Evolutionary conservation across 306 rosid species (phyloP).

Genomic region (Acmispon strigosus): DNA sequence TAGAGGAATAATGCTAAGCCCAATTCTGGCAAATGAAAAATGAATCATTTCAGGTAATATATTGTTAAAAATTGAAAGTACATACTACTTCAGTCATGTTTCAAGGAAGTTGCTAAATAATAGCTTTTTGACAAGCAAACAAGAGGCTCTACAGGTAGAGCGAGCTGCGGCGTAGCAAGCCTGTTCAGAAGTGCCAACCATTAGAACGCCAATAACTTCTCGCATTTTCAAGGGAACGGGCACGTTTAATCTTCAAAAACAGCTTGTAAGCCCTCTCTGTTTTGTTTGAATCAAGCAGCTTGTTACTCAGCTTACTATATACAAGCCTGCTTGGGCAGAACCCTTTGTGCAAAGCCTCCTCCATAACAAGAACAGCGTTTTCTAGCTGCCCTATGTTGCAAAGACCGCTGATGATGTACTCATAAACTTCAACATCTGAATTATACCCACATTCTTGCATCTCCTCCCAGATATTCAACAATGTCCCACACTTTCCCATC

Average conservation of each 20-base stretch:
- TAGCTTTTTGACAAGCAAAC: conserved; percentile 1
- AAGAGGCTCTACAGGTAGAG: background rate
- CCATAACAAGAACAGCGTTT: conserved; percentile 85
- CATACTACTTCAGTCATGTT: background rate
- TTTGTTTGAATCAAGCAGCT: conserved; percentile 48
- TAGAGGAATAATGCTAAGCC: background rate
- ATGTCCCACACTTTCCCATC: conserved; percentile 80
- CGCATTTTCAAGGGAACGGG: conserved; percentile 52
- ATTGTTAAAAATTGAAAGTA: background rate
- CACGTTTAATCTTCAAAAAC: conserved; percentile 61
- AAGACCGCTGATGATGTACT: conserved; percentile 64
- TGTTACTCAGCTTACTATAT: conserved; percentile 64
- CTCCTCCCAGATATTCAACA: conserved; percentile 71
- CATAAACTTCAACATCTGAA: conserved; percentile 71
- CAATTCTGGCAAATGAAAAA: background rate
- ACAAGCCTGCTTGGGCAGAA: conserved; percentile 75
- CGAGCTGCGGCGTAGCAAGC: background rate
- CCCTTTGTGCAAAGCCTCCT: conserved; percentile 67
- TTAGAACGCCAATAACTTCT: conserved; percentile 66
- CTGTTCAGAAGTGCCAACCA: conserved; percentile 84
- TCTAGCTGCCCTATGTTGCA: conserved; percentile 81
- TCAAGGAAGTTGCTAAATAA: background rate
- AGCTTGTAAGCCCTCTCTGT: conserved; percentile 65
- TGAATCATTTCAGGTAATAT: background rate
- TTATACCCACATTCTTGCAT: conserved; percentile 77